Evolutionary conservation across 1,284 basidiomycete species (phyloP), one percentile per base, ranked within the genome.

Genomic region (Cryptococcus hybrid): DNA sequence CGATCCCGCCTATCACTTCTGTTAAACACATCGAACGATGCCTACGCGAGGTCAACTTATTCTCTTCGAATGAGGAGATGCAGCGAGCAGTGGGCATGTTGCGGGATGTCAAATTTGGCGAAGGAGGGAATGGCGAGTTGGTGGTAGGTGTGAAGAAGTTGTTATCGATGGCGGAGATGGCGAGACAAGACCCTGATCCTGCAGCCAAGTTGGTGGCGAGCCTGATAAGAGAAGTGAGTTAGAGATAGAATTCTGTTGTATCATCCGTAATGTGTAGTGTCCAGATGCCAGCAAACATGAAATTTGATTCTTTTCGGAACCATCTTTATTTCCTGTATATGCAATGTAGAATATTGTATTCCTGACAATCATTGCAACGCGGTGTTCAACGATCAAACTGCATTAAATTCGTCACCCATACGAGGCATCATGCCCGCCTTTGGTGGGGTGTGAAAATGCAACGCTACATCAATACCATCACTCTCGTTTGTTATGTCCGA

Each of bases 141-240:
- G 86, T 88, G 63, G 88, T 99, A 54, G 96, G 95, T 5, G 86
- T 99, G 70, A 98, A 98, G 85, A 93, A 91, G 79, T 74, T 99
- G 71, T 76, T 99, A 70, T 92, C 88, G 57, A 84, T 92, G 61
- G 84, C 94, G 24, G 95, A 99, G 82, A 98, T 98, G 94, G 91
- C 94, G 45, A 83, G 94, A 68, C 92, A 98, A 79, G 95, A 93
- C 72, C 89, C 89, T 51, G 85, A 85, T 65, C 86, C 85, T 37
- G 88, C 84, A n/a, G 84, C 87, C 69, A 84, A 90, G 64, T 78
- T 94, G 57, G 84, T 84, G 50, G 83, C 82, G 46, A 88, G 86
- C 56, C 75, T 94, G 63, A 83, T 91, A 3, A 55, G 71, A 43
- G 73, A 76, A 58, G 61, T 68, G 18, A 67, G 58, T 44, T 71